These are phyloP conservation scores for Lasiosphaeria ovina DNA, from an alignment of 495 filamentous ascomycete genomes.

Conservation along the genomic window DNA sequence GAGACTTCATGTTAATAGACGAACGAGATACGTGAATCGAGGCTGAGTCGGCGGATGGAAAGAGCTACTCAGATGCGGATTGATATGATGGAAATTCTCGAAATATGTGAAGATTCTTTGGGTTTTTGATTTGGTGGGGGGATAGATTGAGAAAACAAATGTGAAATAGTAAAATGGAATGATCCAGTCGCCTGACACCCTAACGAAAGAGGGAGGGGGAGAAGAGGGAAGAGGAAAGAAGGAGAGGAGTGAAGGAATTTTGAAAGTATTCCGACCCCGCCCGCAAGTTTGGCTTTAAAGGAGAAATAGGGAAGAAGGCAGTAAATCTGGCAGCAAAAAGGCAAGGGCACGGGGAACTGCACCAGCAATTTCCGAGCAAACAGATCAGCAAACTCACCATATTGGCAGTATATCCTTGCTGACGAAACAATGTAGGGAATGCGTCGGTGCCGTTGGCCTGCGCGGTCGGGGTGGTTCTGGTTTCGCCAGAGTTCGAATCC, in stretches of 20 bases:
- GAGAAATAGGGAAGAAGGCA: conserved; percentile 15
- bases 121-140: too few relatives aligned
- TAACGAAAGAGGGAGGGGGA: too few relatives aligned
- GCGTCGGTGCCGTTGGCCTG: conserved; percentile 63
- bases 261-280: neutral
- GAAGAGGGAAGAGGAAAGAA: too few relatives aligned
- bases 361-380: conserved; percentile 7
- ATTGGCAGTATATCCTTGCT: conserved; percentile 59
- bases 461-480: conserved; percentile 48
- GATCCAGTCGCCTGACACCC: too few relatives aligned
- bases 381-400: conserved; percentile 57
- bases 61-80: too few relatives aligned
- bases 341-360: conserved; percentile 2
- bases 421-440: conserved; percentile 78
- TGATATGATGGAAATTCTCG: too few relatives aligned
- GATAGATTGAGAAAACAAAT: too few relatives aligned
- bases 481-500: conserved; percentile 62
- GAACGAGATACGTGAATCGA: neutral
- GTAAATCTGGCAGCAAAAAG: neutral
- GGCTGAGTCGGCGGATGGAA: too few relatives aligned
- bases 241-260: neutral
- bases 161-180: too few relatives aligned
- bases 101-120: too few relatives aligned
- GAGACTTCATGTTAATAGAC: conserved; percentile 17
- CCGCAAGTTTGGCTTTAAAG: neutral